These are phyloP conservation scores for Cladosporium austrohemisphaericum DNA, from an alignment of 2,329 filamentous ascomycete genomes.

Conservation along the genomic window DNA sequence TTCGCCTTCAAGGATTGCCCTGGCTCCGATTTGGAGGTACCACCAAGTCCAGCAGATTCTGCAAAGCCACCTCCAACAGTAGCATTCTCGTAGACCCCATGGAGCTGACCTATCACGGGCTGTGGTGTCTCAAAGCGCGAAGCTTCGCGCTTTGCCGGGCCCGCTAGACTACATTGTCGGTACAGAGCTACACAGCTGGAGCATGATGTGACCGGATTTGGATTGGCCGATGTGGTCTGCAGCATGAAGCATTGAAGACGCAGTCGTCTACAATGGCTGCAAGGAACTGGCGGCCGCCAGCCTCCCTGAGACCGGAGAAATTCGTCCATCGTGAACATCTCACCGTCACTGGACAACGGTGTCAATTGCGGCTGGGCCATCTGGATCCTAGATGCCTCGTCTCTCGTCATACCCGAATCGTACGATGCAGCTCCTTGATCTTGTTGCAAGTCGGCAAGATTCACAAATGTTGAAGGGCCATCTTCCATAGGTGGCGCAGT, in stretches of 20 bases:
- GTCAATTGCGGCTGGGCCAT: neutral
- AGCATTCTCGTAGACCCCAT: constrained; percentile 3
- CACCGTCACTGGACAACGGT: neutral
- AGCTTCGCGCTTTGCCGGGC: constrained; percentile 1
- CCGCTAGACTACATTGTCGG: constrained; percentile 3
- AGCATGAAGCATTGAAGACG: constrained; percentile 10
- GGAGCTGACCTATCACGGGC: constrained; percentile 7
- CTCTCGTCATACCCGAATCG: too few relatives aligned
- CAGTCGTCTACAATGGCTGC: constrained; percentile 1
- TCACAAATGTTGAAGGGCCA: neutral
- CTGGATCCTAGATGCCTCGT: too few relatives aligned
- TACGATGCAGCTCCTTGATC: neutral
- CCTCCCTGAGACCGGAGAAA: constrained; percentile 2
- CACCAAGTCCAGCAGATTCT: too few relatives aligned
- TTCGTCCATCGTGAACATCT: neutral
- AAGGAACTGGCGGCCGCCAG: neutral
- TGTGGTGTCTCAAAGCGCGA: constrained; percentile 2
- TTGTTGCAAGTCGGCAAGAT: neutral
- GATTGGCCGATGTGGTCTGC: constrained; percentile 1
- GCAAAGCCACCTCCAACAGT: too few relatives aligned
- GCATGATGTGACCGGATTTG: constrained; percentile 5
- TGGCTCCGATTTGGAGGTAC: neutral
- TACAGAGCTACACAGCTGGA: constrained; percentile 7
- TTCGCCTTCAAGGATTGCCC: neutral
- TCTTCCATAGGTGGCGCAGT: too few relatives aligned